Conservation (phyloP, 164 flowering plant species). For the Vitis rotundifolia region DNA sequence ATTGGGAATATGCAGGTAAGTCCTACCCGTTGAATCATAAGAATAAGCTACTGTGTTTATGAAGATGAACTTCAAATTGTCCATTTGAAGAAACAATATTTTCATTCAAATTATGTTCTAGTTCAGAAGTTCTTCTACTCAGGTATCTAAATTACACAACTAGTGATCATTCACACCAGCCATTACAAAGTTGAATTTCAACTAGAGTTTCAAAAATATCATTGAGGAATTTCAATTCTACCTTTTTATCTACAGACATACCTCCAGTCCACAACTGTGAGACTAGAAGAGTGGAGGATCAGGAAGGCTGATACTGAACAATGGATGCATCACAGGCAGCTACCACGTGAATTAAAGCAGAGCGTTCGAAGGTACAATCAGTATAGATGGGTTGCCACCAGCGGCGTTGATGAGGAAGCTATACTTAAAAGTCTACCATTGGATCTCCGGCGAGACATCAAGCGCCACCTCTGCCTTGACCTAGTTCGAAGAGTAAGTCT, state of each 20-base stretch:
- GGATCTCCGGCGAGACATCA: slow-evolving; percentile 60
- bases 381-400: slow-evolving; percentile 51
- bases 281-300: slow-evolving; percentile 59
- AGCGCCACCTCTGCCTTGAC: slow-evolving; percentile 56
- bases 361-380: slow-evolving; percentile 40
- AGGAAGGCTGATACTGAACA: slow-evolving; percentile 45
- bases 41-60: neutral
- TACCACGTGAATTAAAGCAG: slow-evolving; percentile 45
- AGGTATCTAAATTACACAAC: too few relatives aligned
- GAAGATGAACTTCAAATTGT: neutral
- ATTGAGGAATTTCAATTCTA: neutral
- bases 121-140: too few relatives aligned
- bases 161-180: too few relatives aligned
- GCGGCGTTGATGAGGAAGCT: slow-evolving; percentile 61
- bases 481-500: slow-evolving; percentile 49
- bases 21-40: neutral
- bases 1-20: slow-evolving; percentile 68
- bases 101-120: too few relatives aligned
- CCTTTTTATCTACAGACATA: slow-evolving; percentile 34
- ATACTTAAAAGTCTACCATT: slow-evolving; percentile 42
- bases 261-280: slow-evolving; percentile 45
- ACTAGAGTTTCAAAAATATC: neutral
- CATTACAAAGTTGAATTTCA: too few relatives aligned
- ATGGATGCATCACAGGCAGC: slow-evolving; percentile 67
- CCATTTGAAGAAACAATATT: too few relatives aligned